Base-by-base conservation (phyloP, 768 basidiomycete species). In the Suillus discolor region DNA sequence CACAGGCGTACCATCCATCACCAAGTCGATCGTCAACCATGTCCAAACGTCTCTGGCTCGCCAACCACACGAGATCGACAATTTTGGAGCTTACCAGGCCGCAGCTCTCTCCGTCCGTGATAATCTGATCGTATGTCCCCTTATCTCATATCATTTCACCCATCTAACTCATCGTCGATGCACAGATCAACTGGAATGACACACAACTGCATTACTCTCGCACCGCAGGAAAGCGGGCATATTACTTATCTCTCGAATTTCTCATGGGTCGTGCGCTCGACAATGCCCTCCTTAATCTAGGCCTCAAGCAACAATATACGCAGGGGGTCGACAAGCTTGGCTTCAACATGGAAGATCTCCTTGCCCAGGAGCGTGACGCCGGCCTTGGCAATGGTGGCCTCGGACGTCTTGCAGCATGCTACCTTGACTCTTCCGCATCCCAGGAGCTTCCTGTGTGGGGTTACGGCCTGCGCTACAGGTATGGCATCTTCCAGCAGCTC, bases 201-300 rank as follows among this genome's bases (percentile, higher is more conserved):
- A 95, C 93, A 8, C 89, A 93, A 71, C 74, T 91, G 65, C 80
- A 87, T 63, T 86, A 90, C 76, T 90, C 91, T 59, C 89, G 92
- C 72, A 96, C 93, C 75, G 82, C 87, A 44, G 94, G 93, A 31
- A 96, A 96, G 72, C 84, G 93, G 66, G 93, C 93, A 15, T 98
- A 98, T 82, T 99, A 99, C 78, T 87, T 99, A 66, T 97, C 94
- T 49, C 87, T 98, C 62, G 97, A 97, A 78, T 97, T 95, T 78
- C 79, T 96, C 70, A 92, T 93, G 90, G 89, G 92, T 53, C 85
- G 91, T 36, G 90, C 90, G 3, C 83, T 92, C 61, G 90, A 92
- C 67, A 89, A 89, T 67, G 86, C 94, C 70, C 85, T 97, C 28
- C 87, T 98, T 67, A 99, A 98, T 75, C 86, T 99, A 34, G 90